These are phyloP conservation scores for Ogataea allantospora DNA, from an alignment of 805 yeast genomes.

Conservation along the genomic window DNA sequence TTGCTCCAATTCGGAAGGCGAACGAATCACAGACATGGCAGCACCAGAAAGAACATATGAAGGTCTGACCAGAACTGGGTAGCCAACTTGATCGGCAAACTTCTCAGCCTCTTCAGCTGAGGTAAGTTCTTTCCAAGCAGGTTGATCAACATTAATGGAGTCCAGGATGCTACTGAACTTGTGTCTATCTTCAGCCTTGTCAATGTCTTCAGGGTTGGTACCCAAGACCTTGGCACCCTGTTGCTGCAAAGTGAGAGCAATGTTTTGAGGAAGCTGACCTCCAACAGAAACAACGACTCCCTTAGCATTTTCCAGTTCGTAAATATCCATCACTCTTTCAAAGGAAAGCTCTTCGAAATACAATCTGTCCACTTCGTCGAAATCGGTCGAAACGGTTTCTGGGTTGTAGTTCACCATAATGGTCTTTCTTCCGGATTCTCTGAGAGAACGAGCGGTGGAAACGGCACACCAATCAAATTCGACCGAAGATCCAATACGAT, in stretches of 20 bases:
- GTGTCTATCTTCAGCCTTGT: constrained; percentile 96
- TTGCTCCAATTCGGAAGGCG: constrained; percentile 80
- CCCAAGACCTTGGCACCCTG: constrained; percentile 94
- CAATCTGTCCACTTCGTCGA: constrained; percentile 95
- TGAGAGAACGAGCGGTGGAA: constrained; percentile 88
- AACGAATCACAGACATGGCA: constrained; percentile 96
- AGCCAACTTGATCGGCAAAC: constrained; percentile 85
- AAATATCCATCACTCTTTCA: constrained; percentile 92
- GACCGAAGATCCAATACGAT: constrained; percentile 97
- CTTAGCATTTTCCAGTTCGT: constrained; percentile 81
- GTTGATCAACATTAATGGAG: constrained; percentile 95
- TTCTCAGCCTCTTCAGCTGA: constrained; percentile 88
- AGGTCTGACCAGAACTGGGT: constrained; percentile 96
- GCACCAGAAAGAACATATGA: constrained; percentile 98
- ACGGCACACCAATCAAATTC: constrained; percentile 99
- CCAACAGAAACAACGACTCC: constrained; percentile 98
- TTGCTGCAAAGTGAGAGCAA: constrained; percentile 88
- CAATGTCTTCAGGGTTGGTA: constrained; percentile 97
- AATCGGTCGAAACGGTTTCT: constrained; percentile 96
- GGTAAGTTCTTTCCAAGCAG: constrained; percentile 98
- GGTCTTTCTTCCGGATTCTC: constrained; percentile 83
- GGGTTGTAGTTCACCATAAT: constrained; percentile 98
- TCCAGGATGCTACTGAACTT: constrained; percentile 97
- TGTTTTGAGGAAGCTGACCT: constrained; percentile 97
- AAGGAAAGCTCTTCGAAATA: constrained; percentile 93